These are phyloP conservation scores for Ophiostoma quercus DNA, from an alignment of 2,329 filamentous ascomycete species.

Conservation along the genomic window DNA sequence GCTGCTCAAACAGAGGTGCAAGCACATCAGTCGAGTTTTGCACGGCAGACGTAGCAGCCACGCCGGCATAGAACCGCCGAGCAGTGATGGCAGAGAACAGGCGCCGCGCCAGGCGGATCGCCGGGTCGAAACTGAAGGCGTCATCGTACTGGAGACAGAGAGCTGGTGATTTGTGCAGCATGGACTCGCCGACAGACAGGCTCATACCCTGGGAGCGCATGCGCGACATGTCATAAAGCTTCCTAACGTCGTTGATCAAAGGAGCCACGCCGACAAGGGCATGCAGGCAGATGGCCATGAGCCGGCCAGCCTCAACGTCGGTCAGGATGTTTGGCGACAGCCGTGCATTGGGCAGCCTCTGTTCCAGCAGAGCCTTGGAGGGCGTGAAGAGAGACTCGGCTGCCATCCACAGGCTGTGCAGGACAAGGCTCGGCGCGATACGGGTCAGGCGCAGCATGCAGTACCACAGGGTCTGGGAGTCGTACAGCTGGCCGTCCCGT, in stretches of 20 bases:
- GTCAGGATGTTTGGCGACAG: slow-evolving; percentile 37
- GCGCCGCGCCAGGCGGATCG: slow-evolving; percentile 53
- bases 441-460: slow-evolving; percentile 57
- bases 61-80: slow-evolving; percentile 46
- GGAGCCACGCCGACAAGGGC: slow-evolving; percentile 57
- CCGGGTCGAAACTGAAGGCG: slow-evolving; percentile 56
- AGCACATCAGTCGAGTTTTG: slow-evolving; percentile 39
- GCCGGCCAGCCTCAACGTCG: slow-evolving; percentile 46
- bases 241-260: slow-evolving; percentile 42
- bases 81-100: slow-evolving; percentile 54
- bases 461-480: slow-evolving; percentile 59
- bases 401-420: slow-evolving; percentile 61
- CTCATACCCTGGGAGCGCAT: slow-evolving; percentile 51
- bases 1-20: slow-evolving; percentile 46
- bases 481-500: slow-evolving; percentile 46
- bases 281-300: slow-evolving; percentile 58
- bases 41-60: slow-evolving; percentile 30
- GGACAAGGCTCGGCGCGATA: slow-evolving; percentile 52
- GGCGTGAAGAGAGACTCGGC: slow-evolving; percentile 54
- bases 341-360: slow-evolving; percentile 38
- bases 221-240: slow-evolving; percentile 56
- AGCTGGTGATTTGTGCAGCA: slow-evolving; percentile 43
- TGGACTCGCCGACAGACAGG: slow-evolving; percentile 43
- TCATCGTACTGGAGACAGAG: slow-evolving; percentile 59
- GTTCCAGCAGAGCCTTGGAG: slow-evolving; percentile 42